These are phyloP conservation scores for Strobilomyces dryophilus DNA, from an alignment of 768 basidiomycete species.

Conservation along the genomic window DNA sequence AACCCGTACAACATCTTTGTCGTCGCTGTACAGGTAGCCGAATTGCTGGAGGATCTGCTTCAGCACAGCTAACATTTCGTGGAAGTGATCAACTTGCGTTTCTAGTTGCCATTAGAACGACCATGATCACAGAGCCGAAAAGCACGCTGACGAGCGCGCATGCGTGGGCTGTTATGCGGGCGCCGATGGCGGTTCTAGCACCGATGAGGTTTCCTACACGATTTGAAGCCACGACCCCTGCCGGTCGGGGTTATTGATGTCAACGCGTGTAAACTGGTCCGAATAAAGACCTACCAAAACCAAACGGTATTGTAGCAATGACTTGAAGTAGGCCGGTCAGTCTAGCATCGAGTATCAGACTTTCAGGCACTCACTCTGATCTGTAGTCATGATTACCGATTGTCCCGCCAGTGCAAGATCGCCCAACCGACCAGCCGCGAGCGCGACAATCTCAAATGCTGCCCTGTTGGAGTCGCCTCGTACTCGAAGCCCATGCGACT, in stretches of 20 bases:
- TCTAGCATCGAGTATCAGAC: not conserved
- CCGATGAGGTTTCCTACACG: slow-evolving; percentile 75
- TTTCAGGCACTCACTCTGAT: slow-evolving; percentile 62
- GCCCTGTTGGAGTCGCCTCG: slow-evolving; percentile 44
- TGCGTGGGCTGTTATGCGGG: slow-evolving; percentile 57
- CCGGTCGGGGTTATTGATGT: not conserved
- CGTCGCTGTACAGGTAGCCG: slow-evolving; percentile 68
- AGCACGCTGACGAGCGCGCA: slow-evolving; percentile 62
- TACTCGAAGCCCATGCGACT: not conserved
- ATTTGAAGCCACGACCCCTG: slow-evolving; percentile 68
- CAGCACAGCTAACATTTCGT: not conserved
- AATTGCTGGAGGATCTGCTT: slow-evolving; percentile 37
- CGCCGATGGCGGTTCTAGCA: slow-evolving; percentile 44
- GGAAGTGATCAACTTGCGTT: slow-evolving; percentile 38
- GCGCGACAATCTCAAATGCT: slow-evolving; percentile 77
- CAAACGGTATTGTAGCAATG: slow-evolving; percentile 72
- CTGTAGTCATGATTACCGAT: slow-evolving; percentile 76
- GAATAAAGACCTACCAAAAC: slow-evolving; percentile 43
- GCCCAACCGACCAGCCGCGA: slow-evolving; percentile 71
- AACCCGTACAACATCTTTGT: slow-evolving; percentile 47
- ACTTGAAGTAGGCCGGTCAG: slow-evolving; percentile 35
- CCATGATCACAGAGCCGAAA: slow-evolving; percentile 56
- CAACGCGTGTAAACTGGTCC: not conserved
- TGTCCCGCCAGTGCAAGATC: slow-evolving; percentile 68
- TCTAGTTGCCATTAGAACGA: slow-evolving; percentile 49